These are phyloP conservation scores for Hymenotorrendiella dingleyae DNA, from an alignment of 2,329 filamentous ascomycete species.

Conservation along the genomic window DNA sequence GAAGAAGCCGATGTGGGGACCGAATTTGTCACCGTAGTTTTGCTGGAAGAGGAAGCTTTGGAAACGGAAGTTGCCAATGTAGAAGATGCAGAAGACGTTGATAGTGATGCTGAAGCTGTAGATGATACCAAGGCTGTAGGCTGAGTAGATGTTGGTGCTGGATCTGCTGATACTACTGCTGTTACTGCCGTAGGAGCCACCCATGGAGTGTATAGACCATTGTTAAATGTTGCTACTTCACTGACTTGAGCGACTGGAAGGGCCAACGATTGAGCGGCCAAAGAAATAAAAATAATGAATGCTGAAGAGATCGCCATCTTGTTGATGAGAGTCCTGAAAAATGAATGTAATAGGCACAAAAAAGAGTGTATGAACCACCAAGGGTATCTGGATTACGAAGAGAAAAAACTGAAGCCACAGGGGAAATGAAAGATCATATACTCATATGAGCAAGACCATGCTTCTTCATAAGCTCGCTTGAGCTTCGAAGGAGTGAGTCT, in stretches of 20 bases:
- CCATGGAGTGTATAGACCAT: slow-evolving; percentile 1
- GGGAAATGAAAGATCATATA: too few relatives aligned
- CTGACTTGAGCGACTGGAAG: slow-evolving; percentile 1
- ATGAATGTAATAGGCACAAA: neutral
- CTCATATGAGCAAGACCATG: too few relatives aligned
- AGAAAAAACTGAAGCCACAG: too few relatives aligned
- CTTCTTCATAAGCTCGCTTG: too few relatives aligned
- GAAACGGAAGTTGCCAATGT: too few relatives aligned
- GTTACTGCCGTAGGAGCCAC: neutral
- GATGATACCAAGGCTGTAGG: neutral
- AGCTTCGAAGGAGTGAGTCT: too few relatives aligned
- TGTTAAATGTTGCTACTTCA: neutral
- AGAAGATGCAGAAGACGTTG: too few relatives aligned
- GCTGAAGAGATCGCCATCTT: slow-evolving; percentile 5
- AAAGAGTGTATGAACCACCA: neutral
- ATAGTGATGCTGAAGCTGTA: neutral
- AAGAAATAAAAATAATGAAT: slow-evolving; percentile 1
- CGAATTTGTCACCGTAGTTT: too few relatives aligned
- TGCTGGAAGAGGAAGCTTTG: too few relatives aligned
- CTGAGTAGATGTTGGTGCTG: neutral
- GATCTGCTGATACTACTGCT: neutral
- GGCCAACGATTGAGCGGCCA: slow-evolving; percentile 4
- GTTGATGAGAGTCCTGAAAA: slow-evolving; percentile 1
- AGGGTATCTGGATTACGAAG: neutral
- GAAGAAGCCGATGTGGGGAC: neutral